phyloP scores from a whole-genome alignment of 805 yeast genomes.

The Zygosaccharomyces kombuchaensis region DNA sequence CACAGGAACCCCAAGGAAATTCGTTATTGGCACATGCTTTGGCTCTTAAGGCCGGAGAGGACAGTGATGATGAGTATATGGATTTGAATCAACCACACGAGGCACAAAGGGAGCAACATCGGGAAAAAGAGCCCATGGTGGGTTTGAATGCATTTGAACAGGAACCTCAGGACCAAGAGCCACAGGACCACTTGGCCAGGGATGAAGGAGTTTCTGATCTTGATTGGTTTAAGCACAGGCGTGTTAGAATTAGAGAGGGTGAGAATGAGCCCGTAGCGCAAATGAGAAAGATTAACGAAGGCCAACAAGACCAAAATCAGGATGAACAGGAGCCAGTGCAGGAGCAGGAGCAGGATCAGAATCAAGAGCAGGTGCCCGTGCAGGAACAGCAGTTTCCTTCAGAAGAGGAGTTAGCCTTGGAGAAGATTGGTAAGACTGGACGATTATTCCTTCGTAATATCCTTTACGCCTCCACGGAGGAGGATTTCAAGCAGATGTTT shows the following conservation, averaged over 20 bases:
- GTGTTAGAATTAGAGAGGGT: constrained; percentile 62
- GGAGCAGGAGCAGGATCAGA: constrained; percentile 11
- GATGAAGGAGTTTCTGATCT: constrained; percentile 63
- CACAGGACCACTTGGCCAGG: constrained; percentile 35
- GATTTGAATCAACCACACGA: constrained; percentile 28
- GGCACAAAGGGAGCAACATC: constrained; percentile 39
- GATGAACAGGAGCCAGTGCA: constrained; percentile 9
- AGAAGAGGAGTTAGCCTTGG: constrained; percentile 44
- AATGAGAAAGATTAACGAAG: neutral
- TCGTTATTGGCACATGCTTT: constrained; percentile 40
- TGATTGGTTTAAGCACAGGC: constrained; percentile 80
- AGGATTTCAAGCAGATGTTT: constrained; percentile 67
- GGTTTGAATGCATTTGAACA: constrained; percentile 34
- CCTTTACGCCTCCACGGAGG: constrained; percentile 70
- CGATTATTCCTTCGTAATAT: constrained; percentile 87
- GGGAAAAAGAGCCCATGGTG: constrained; percentile 52
- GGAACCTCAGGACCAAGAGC: constrained; percentile 24
- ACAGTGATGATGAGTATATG: constrained; percentile 45
- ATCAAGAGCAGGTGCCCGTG: constrained; percentile 4
- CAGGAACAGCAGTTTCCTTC: constrained; percentile 11
- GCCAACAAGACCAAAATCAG: constrained; percentile 5
- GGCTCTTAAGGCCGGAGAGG: constrained; percentile 37
- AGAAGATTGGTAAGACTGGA: constrained; percentile 61
- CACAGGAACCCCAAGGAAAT: constrained; percentile 37
- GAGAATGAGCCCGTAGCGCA: constrained; percentile 28